Conservation (phyloP, 495 filamentous ascomycete species). For the Tuber magnatum region DNA sequence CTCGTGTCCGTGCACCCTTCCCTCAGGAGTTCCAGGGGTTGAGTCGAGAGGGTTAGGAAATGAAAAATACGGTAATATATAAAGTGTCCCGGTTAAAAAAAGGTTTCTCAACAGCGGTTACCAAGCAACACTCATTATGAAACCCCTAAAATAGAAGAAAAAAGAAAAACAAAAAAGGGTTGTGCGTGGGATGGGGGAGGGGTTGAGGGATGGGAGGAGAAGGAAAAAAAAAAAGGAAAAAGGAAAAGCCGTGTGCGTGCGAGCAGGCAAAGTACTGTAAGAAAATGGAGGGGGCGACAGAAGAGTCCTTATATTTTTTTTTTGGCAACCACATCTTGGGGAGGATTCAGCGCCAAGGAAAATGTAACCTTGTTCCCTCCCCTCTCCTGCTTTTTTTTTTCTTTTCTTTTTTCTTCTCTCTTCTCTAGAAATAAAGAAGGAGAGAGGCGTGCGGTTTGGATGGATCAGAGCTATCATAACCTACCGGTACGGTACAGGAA, state of each 20-base stretch:
- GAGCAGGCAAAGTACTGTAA: conserved; percentile 11
- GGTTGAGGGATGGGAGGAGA: conserved; percentile 17
- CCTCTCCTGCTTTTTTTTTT: background rate
- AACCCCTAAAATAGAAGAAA: conserved; percentile 1
- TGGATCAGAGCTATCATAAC: background rate
- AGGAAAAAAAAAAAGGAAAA: conserved; percentile 21
- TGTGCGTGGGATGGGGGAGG: conserved; percentile 9
- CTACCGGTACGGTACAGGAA: background rate
- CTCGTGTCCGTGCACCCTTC: background rate
- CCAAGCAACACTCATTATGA: background rate
- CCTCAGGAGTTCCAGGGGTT: background rate
- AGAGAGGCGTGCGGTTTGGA: background rate
- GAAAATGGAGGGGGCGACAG: conserved; percentile 33
- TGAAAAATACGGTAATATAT: conserved; percentile 5
- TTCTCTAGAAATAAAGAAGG: background rate
- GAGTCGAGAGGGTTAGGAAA: background rate
- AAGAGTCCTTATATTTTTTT: conserved; percentile 39
- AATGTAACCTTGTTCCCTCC: conserved; percentile 5
- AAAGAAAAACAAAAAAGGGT: background rate
- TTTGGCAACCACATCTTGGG: conserved; percentile 10
- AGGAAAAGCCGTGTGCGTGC: conserved; percentile 32
- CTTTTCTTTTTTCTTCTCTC: background rate
- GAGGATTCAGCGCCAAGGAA: background rate
- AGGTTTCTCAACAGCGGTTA: background rate
- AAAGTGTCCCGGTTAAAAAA: background rate